These are phyloP conservation scores for Sporothrix variecibatus DNA, from an alignment of 2,329 filamentous ascomycete species.

Conservation along the genomic window DNA sequence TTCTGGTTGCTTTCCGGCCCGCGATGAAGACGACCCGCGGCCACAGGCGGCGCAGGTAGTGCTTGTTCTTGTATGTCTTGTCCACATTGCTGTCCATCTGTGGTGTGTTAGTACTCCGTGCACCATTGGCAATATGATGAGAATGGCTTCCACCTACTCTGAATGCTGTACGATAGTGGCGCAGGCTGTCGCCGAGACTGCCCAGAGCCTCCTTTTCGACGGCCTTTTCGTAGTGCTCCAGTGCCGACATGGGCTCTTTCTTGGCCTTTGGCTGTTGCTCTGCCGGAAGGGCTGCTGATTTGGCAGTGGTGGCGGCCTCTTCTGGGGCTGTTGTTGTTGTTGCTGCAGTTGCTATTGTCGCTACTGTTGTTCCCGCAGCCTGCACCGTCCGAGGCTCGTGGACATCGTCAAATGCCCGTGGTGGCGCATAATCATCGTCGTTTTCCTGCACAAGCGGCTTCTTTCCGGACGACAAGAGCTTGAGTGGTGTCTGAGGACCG, in stretches of 20 bases:
- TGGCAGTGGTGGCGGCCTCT: slow-evolving; percentile 25
- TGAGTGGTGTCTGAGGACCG: slow-evolving; percentile 27
- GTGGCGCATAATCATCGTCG: slow-evolving; percentile 42
- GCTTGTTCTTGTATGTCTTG: slow-evolving; percentile 83
- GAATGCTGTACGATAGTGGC: slow-evolving; percentile 87
- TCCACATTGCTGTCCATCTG: slow-evolving; percentile 85
- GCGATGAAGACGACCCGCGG: slow-evolving; percentile 38
- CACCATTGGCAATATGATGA: background rate
- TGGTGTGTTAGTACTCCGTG: background rate
- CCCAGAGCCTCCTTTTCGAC: slow-evolving; percentile 86
- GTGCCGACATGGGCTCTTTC: slow-evolving; percentile 66
- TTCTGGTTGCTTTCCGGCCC: slow-evolving; percentile 30
- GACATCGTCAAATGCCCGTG: slow-evolving; percentile 42
- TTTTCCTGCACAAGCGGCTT: slow-evolving; percentile 38
- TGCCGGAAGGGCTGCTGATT: background rate
- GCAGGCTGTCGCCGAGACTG: slow-evolving; percentile 83
- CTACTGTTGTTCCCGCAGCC: no score
- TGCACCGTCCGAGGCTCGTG: slow-evolving; percentile 25
- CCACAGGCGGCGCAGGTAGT: slow-evolving; percentile 69
- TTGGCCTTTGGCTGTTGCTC: background rate
- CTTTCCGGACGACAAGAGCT: slow-evolving; percentile 31
- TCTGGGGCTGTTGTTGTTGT: slow-evolving; percentile 23
- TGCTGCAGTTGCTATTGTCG: background rate
- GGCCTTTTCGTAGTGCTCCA: slow-evolving; percentile 91
- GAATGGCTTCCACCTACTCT: slow-evolving; percentile 54